Evolutionary conservation across 129 eudicot species (phyloP).

Genomic region (Silybum marianum): DNA sequence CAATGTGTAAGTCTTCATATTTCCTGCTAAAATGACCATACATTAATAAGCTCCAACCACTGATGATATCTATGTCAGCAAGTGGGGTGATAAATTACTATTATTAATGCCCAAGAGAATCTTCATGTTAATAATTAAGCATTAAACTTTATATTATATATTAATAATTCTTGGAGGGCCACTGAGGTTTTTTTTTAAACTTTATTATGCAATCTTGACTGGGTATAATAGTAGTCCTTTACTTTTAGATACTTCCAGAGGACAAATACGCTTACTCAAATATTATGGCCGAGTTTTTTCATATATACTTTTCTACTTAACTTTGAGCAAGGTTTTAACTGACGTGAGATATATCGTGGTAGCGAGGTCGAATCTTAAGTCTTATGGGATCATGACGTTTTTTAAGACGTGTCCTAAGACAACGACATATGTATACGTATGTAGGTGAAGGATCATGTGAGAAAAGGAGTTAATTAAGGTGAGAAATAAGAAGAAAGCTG

Average conservation of each 20-base stretch:
- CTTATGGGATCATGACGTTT: no score
- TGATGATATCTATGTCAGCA: constrained; percentile 14
- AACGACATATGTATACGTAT: no score
- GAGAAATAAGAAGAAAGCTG: no score
- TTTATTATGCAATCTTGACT: constrained; percentile 25
- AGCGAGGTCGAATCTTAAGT: no score
- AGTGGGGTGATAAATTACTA: constrained; percentile 20
- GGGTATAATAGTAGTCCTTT: neutral
- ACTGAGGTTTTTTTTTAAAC: neutral
- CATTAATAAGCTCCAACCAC: constrained; percentile 9
- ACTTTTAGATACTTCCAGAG: constrained; percentile 5
- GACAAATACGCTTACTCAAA: neutral
- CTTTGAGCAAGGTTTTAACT: no score
- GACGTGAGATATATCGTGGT: no score
- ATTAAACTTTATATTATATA: constrained; percentile 6
- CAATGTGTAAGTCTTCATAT: constrained; percentile 21
- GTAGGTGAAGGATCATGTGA: no score
- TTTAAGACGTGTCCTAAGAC: no score
- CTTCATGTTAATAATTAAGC: constrained; percentile 23
- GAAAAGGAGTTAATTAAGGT: no score
- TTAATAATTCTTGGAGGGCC: constrained; percentile 7
- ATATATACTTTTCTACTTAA: no score
- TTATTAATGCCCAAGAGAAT: constrained; percentile 12
- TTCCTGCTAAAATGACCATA: constrained; percentile 16
- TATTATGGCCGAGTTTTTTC: neutral